phyloP scores from a whole-genome alignment of 2,329 filamentous ascomycete genomes.

The Fusarium veterinarium region DNA sequence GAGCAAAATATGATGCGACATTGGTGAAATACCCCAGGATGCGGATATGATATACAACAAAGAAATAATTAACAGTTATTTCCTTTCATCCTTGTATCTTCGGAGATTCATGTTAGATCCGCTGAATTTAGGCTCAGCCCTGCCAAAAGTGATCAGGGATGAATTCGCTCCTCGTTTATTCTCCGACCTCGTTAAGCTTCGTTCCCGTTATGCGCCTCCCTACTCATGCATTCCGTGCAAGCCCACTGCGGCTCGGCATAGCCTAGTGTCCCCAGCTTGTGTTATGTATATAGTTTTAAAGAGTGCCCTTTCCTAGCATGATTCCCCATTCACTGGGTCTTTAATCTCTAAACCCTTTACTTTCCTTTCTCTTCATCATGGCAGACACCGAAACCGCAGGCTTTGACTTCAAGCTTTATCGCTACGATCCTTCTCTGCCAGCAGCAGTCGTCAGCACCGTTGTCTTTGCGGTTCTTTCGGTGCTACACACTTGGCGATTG shows the following conservation, averaged over 20 bases:
- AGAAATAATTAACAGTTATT: background rate
- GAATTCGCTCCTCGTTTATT: background rate
- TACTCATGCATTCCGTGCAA: background rate
- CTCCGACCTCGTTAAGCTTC: background rate
- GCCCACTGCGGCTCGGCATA: background rate
- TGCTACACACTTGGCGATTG: background rate
- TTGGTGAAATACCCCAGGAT: background rate
- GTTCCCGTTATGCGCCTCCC: background rate
- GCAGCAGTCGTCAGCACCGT: constrained; percentile 3
- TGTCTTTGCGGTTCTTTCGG: background rate
- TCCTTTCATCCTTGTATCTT: background rate
- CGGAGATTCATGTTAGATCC: no score
- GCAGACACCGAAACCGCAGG: background rate
- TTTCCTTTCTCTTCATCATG: background rate
- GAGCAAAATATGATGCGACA: background rate
- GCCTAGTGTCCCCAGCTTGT: background rate
- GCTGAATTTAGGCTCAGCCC: background rate
- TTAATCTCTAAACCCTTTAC: background rate
- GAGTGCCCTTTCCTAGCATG: background rate
- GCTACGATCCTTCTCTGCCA: constrained; percentile 1
- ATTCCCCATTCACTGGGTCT: background rate
- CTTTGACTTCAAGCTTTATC: constrained; percentile 18
- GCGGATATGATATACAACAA: rapidly evolving
- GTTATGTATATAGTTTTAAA: background rate
- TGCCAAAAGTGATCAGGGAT: background rate